Evolutionary conservation across 2,329 filamentous ascomycete genomes (phyloP), one percentile per base, ranked within the genome.

Genomic region (Neopestalotiopsis sp.): DNA sequence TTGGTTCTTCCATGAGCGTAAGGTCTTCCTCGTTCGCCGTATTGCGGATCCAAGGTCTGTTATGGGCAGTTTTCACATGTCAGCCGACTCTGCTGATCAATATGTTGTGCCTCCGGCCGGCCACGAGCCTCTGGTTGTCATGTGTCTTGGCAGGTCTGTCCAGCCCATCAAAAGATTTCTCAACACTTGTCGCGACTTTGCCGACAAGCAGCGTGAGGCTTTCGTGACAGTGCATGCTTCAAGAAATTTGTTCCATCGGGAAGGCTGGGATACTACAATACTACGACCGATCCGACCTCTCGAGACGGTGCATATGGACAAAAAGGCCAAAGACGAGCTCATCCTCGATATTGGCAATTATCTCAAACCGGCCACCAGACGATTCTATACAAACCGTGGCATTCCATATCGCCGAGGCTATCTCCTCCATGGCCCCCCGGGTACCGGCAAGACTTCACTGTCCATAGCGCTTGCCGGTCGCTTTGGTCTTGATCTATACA

Each of bases 351-450:
- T 94, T 9, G 82, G 85, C 70, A 89, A 89, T 70, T 94, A 94
- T 74, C 84, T 93, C 20, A 80, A 84, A 7, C 88, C 88, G 34
- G 83, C 71, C 2, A 80, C 79, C 1, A 75, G 88, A 14, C 87
- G 86, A 28, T 94, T 91, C 87, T 94, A 94, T 77, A 85, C 91
- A 38, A 87, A 92, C 69, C 88, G 91, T 30, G 91, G 91, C 30
- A 93, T 94, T 69, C 92, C 92, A 0, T 94, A 94, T 75, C 86
- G 92, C 12, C 83, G 92, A 65, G 92, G 91, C 10, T 94, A 93
- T 74, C 84, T 94, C 5, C 84, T 94, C 0, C 88, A 94, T 73
- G 92, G 92, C 0, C 91, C 92, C 1, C 92, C 91, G 0, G 92
- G 92, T 0, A 93, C 90, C 0, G 91, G 92, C 53, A 94, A 94